Percentiles rank a stretch among this genome's conserved stretches.
These are phyloP conservation scores for Aphanomyces euteiches DNA, from an alignment of 352 stramenopile species.

Conservation along the genomic window DNA sequence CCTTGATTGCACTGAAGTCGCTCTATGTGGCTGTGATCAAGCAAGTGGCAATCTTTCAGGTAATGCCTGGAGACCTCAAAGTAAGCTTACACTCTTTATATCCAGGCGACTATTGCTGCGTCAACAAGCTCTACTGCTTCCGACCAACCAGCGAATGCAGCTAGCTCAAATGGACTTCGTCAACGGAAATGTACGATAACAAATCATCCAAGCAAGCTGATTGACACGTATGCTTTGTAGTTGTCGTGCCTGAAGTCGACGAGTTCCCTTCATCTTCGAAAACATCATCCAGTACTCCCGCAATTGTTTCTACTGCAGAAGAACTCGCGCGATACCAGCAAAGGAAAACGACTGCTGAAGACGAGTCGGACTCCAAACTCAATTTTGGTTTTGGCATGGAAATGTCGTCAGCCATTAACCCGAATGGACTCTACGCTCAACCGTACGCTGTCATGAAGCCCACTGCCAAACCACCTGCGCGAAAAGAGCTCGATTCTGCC, in stretches of 20 bases:
- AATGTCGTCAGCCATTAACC: constrained; percentile 26
- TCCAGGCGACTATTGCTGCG: no score
- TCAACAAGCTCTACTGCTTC: no score
- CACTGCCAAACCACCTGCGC: constrained; percentile 7
- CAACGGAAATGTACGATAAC: constrained; percentile 20
- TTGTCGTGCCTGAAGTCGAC: constrained; percentile 13
- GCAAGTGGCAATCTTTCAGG: not conserved
- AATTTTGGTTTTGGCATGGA: constrained; percentile 29
- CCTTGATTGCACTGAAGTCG: not conserved
- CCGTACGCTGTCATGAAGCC: constrained; percentile 20
- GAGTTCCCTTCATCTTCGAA: not conserved
- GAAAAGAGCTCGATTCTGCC: constrained; percentile 20
- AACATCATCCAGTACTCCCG: not conserved
- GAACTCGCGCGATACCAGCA: constrained; percentile 7
- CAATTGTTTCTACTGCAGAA: not conserved
- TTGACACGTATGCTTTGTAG: not conserved
- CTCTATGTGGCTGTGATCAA: constrained; percentile 8
- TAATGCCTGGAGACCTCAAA: not conserved
- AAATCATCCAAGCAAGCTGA: not conserved
- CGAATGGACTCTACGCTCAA: constrained; percentile 11
- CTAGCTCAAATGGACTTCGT: constrained; percentile 14
- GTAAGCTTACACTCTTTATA: not conserved
- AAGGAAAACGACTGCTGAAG: not conserved
- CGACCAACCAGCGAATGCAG: no score
- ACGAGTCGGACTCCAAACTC: not conserved